Percentiles rank a stretch among this genome's conserved stretches.
Conservation (phyloP, 2,329 filamentous ascomycete genomes). For the Calycina herbarum region DNA sequence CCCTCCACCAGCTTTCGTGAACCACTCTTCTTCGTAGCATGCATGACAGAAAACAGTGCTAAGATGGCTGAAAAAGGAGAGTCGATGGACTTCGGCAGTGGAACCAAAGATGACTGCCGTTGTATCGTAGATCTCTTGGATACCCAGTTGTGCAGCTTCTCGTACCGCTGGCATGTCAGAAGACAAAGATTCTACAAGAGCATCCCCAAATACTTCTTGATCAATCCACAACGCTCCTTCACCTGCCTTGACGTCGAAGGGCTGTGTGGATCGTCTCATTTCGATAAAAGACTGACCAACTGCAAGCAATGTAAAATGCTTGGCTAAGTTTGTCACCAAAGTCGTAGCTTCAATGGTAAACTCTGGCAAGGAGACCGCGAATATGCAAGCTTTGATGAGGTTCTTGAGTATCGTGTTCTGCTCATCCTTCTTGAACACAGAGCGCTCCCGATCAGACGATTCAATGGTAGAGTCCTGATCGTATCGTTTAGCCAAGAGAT, state of each 20-base stretch:
- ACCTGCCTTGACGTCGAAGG: conserved; percentile 81
- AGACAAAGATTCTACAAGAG: conserved; percentile 84
- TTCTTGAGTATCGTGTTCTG: conserved; percentile 83
- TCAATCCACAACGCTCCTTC: conserved; percentile 88
- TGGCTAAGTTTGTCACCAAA: conserved; percentile 78
- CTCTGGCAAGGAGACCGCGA: conserved; percentile 78
- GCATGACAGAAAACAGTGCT: conserved; percentile 86
- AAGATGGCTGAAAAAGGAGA: conserved; percentile 83
- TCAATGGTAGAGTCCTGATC: conserved; percentile 72
- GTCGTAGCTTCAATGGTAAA: conserved; percentile 73
- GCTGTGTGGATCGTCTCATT: conserved; percentile 71
- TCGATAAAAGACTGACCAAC: conserved; percentile 82
- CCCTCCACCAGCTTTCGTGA: conserved; percentile 91
- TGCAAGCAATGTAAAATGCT: conserved; percentile 88
- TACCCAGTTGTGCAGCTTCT: conserved; percentile 76
- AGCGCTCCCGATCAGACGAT: conserved; percentile 75
- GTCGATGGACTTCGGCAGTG: conserved; percentile 66
- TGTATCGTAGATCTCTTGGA: conserved; percentile 76
- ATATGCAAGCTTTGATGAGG: conserved; percentile 84
- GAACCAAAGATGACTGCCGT: conserved; percentile 78
- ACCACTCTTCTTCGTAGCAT: conserved; percentile 98
- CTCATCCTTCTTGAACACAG: conserved; percentile 80
- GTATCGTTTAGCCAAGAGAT: conserved; percentile 71
- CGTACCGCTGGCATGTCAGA: conserved; percentile 80
- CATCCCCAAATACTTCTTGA: conserved; percentile 82